A percentile compares a stretch with the other conserved stretches of the same genome.
Conservation (phyloP, 192 early-diverging fungal species). For the Mortierella hygrophila region DNA sequence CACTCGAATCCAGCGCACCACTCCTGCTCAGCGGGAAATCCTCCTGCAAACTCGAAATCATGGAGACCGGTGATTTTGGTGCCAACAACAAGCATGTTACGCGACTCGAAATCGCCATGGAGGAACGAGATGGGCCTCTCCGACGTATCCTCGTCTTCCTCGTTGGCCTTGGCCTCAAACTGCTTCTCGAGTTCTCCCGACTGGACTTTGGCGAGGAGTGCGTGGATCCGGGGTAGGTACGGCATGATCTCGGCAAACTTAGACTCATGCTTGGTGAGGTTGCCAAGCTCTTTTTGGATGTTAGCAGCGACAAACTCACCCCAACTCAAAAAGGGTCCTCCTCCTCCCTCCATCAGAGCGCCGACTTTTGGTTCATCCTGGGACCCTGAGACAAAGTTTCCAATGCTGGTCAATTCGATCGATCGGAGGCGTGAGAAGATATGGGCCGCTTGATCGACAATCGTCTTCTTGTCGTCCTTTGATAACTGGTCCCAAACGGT, state of each 20-base stretch:
- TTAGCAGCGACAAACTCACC: constrained; percentile 32
- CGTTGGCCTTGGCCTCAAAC: constrained; percentile 6
- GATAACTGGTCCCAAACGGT: constrained; percentile 33
- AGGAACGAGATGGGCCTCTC: constrained; percentile 32
- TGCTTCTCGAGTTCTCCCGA: constrained; percentile 27
- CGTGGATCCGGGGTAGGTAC: constrained; percentile 23
- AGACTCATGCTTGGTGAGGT: not conserved
- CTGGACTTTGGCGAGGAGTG: constrained; percentile 26
- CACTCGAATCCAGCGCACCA: constrained; percentile 53
- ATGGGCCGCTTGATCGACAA: constrained; percentile 18
- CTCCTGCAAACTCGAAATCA: constrained; percentile 53
- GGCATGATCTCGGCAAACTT: constrained; percentile 8
- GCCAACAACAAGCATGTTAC: constrained; percentile 40
- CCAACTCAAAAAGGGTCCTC: constrained; percentile 36
- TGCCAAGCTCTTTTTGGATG: constrained; percentile 23
- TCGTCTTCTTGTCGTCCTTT: constrained; percentile 24
- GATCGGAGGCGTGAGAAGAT: constrained; percentile 34
- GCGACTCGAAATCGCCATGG: constrained; percentile 40
- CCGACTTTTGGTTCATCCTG: constrained; percentile 22
- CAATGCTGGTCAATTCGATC: constrained; percentile 22
- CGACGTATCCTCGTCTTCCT: not conserved
- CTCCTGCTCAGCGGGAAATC: constrained; percentile 44
- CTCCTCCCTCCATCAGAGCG: constrained; percentile 45
- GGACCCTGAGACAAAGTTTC: constrained; percentile 27
- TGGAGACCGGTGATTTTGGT: constrained; percentile 34